Conservation (phyloP, 116 monocot species). For the Dioscorea cayenensis region DNA sequence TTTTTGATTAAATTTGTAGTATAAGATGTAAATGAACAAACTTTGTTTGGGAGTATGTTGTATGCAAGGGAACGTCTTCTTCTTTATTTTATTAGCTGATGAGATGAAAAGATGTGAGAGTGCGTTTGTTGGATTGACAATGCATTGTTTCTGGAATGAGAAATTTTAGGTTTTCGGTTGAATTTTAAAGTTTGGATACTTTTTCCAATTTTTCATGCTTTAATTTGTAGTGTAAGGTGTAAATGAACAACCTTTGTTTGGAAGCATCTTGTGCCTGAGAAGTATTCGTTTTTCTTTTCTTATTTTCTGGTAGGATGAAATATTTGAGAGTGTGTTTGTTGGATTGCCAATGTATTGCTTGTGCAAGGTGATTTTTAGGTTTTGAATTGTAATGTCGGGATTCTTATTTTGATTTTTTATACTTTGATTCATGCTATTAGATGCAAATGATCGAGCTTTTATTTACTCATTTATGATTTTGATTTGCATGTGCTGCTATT, state of each 20-base stretch:
- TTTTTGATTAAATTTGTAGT: background rate
- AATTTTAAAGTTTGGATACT: background rate
- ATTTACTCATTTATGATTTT: conserved; percentile 6
- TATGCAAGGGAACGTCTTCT: background rate
- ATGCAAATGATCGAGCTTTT: background rate
- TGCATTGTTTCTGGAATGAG: background rate
- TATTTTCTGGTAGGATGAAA: background rate
- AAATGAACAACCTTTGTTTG: background rate
- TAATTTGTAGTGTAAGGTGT: background rate
- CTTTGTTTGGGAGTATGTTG: background rate
- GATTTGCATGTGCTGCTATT: background rate
- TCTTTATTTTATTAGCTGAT: background rate
- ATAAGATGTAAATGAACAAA: no score
- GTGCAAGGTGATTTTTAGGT: background rate
- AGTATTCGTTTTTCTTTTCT: background rate
- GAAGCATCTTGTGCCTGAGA: background rate
- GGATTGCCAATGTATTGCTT: background rate
- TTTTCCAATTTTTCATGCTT: no score
- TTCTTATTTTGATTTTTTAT: background rate
- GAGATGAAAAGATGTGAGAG: background rate
- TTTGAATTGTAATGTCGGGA: background rate
- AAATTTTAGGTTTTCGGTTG: background rate
- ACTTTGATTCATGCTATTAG: background rate
- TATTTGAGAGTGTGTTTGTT: background rate
- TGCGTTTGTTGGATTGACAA: background rate